Base-by-base conservation (phyloP, 148 eudicot species). In the Limonium bicolor region DNA sequence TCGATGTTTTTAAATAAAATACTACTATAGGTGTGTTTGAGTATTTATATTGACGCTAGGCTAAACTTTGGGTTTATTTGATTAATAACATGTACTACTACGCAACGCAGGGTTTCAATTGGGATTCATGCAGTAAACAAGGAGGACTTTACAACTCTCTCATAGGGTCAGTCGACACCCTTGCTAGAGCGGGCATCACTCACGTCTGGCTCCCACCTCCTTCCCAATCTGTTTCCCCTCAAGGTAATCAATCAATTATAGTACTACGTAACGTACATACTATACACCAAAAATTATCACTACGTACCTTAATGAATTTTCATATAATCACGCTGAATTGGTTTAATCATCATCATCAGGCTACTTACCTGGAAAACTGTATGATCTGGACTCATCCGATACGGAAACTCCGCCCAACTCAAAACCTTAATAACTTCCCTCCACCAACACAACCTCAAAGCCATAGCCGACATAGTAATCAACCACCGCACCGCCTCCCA, bases 141-240 rank as follows among this genome's bases (percentile, higher is more conserved):
- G 75, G 80, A 12, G 86, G 86, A 32, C 65, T 67, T 56, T 78
- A 78, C 61, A 74, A 78, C 53, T 64, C 60, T 2, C 62, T 78
- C 3, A 48, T 55, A 19, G 55, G 36, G 35, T 17, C 32, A 12
- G 62, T 74, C 17, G 50, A 59, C 3, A 75, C 71, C 20, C 23
- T 78, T 17, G 73, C 75, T 33, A 26, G 20, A 26, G 86, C 78
- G 0, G 78, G 81, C 5, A 54, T 78, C n/a, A 74, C 78, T 14
- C 86, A 78, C 62, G 65, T 78, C 54, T 78, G 86, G 86, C 63
- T 78, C 5, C 86, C 81, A 4, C 86, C 86, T 16, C 50, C 81
- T 5, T 67, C 80, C 10, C 80, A 78, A 1, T 74, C 86, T 15
- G 77, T 54, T 50, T 41, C 72, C 1, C 38, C 70, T 5, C 70